Conservation (phyloP, 495 filamentous ascomycete genomes). For the Annulohypoxylon moriforme region DNA sequence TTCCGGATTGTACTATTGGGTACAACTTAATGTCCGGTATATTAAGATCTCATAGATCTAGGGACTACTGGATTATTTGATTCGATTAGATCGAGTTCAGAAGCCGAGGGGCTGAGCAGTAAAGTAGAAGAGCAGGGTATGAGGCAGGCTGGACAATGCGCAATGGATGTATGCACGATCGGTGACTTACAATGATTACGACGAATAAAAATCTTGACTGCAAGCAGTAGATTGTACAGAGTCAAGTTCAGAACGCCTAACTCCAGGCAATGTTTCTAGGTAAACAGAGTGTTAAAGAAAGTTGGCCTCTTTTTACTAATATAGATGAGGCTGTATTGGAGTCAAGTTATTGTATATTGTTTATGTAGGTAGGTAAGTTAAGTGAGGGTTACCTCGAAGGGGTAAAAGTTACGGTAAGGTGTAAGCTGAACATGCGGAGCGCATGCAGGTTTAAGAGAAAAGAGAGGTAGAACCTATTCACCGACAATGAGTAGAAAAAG, state of each 20-base stretch:
- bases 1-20: background rate
- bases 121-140: background rate
- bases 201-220: constrained; percentile 5
- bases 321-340: constrained; percentile 11
- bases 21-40: constrained; percentile 3
- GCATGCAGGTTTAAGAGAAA: constrained; percentile 18
- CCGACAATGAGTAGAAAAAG: constrained; percentile 39
- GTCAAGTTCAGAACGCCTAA: constrained; percentile 29
- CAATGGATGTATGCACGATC: background rate
- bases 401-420: constrained; percentile 6
- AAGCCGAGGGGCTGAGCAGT: background rate
- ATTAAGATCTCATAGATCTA: constrained; percentile 1
- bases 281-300: constrained; percentile 18
- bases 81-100: constrained; percentile 10
- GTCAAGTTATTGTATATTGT: background rate
- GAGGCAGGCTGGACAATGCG: background rate
- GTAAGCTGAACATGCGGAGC: constrained; percentile 32
- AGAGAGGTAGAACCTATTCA: constrained; percentile 33
- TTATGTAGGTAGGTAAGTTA: background rate
- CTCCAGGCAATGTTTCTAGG: constrained; percentile 23
- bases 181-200: constrained; percentile 23
- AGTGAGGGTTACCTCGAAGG: background rate
- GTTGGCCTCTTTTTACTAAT: constrained; percentile 17
- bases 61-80: constrained; percentile 3
- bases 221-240: background rate